Base-by-base conservation (phyloP, 106 monocot genomes). In the Hemerocallis citrina region DNA sequence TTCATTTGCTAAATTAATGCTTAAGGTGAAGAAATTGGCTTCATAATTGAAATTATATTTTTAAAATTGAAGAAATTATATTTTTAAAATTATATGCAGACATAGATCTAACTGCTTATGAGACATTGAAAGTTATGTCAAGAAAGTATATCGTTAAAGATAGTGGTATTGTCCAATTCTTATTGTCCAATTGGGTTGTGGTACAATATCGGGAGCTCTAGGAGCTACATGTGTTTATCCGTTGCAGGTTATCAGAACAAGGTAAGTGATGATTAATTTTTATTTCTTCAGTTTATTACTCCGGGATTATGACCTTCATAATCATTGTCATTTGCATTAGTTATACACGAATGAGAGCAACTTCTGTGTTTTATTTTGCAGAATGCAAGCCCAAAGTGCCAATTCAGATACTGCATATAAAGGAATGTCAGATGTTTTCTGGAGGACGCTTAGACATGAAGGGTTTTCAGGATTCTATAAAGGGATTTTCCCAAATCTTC, bases 171-270 rank as follows among this genome's bases (percentile, higher is more conserved):
- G 2, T 50, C 50, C 11, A 5, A 32, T 55, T 37, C 76, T 86
- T 63, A 80, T 87, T 52, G 79, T 87, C 38, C 90, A 96, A 68
- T 66, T 90, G 59, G 95, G 90, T 39, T 96, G 95, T 75, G 95
- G 90, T 61, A 96, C 90, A 12, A 65, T 96, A 51, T 96, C 95
- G 12, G 95, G 95, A 64, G 82, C 86, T 68, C 75, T 96, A 37
- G 90, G 90, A 35, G 90, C 95, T 44, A 84, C 81, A 63, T 96
- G 90, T 68, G 95, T 96, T 66, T 96, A 96, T 75, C 90, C 95
- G 19, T 76, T 96, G 72, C 95, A 96, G 74, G 86, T 96, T 55
- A 86, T 90, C 40, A 81, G 95, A 72, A 96, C 95, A 70, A 90
- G 95, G 95, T 87, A 75, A 34, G 33, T 49, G 13, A 27, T 36